Evolutionary conservation across 306 rosid genomes (phyloP).

Genomic region (Cyamopsis tetragonoloba): DNA sequence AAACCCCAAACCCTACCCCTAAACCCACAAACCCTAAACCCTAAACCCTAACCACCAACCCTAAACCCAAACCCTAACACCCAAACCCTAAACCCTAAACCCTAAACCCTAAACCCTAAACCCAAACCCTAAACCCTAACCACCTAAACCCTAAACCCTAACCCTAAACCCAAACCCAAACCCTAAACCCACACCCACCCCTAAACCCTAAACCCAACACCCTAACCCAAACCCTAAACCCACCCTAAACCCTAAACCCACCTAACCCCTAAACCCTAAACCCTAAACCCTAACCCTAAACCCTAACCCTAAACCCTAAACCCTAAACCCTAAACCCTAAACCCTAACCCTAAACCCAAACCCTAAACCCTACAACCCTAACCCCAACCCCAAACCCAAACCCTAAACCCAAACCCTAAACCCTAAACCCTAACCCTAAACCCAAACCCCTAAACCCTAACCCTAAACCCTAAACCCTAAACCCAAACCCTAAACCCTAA

Average conservation of each 20-base stretch:
- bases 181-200: background rate
- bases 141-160: background rate
- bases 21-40: slow-evolving; percentile 7
- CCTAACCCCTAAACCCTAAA: background rate
- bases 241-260: slow-evolving; percentile 4
- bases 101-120: background rate
- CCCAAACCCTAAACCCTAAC: background rate
- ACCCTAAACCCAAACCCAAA: background rate
- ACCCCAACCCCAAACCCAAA: background rate
- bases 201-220: background rate
- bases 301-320: background rate
- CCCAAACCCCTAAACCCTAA: background rate
- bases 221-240: background rate
- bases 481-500: slow-evolving; percentile 19
- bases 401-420: too few relatives aligned
- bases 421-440: too few relatives aligned
- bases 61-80: background rate
- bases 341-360: background rate
- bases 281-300: background rate
- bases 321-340: background rate
- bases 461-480: background rate
- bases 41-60: background rate
- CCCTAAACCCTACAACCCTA: background rate
- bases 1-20: background rate
- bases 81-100: background rate